Evolutionary conservation across 2,329 filamentous ascomycete species (phyloP).

Genomic region (Monosporascus sp.): DNA sequence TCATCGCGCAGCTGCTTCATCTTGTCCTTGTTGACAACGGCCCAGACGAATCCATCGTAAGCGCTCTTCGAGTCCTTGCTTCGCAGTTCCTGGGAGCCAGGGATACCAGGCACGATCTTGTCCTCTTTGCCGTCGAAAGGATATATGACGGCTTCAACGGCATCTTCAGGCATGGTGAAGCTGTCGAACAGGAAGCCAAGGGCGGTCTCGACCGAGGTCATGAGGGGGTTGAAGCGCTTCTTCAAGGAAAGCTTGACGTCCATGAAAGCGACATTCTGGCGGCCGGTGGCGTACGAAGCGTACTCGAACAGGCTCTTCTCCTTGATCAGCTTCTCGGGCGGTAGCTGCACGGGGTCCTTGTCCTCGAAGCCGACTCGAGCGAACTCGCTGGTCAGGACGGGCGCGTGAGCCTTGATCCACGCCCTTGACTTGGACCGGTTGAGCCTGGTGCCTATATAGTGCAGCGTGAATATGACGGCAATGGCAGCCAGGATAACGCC

Average conservation of each 20-base stretch:
- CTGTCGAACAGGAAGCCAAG: conserved; percentile 77
- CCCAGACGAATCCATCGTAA: conserved; percentile 92
- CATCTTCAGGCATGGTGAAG: conserved; percentile 63
- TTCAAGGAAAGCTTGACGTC: conserved; percentile 77
- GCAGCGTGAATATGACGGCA: conserved; percentile 66
- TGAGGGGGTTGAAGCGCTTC: conserved; percentile 80
- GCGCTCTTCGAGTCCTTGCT: conserved; percentile 56
- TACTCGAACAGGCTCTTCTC: conserved; percentile 88
- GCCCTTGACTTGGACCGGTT: conserved; percentile 76
- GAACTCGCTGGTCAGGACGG: conserved; percentile 73
- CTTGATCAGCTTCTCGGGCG: conserved; percentile 60
- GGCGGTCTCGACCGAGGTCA: conserved; percentile 55
- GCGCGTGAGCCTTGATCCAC: conserved; percentile 73
- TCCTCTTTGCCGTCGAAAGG: conserved; percentile 90
- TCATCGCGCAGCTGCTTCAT: conserved; percentile 90
- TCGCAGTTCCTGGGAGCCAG: conserved; percentile 52
- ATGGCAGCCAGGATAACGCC: conserved; percentile 74
- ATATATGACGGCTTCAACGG: conserved; percentile 71
- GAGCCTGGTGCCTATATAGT: conserved; percentile 71
- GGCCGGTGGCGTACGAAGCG: conserved; percentile 79
- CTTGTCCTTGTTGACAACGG: conserved; percentile 86
- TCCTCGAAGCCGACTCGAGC: conserved; percentile 76
- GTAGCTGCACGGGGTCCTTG: conserved; percentile 41
- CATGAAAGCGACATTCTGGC: conserved; percentile 87
- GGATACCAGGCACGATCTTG: conserved; percentile 62